Conservation (phyloP, 345 rosid species). For the Boechera stricta region DNA sequence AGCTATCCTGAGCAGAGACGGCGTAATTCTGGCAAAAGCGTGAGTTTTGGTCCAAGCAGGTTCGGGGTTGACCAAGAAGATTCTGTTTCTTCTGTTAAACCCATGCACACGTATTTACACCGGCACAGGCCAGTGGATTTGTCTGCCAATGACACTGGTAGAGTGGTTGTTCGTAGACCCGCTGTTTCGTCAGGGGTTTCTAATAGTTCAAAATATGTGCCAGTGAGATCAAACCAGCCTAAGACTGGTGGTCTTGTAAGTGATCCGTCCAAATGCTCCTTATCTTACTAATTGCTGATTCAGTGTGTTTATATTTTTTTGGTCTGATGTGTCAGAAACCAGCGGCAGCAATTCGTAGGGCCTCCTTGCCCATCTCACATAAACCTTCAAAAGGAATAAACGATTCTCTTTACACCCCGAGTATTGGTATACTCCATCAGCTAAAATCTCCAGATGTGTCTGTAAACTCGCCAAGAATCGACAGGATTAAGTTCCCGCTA, state of each 20-base stretch:
- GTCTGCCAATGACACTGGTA: slow-evolving; percentile 57
- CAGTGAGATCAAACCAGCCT: slow-evolving; percentile 53
- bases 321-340: slow-evolving; percentile 40
- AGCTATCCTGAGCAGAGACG: slow-evolving; percentile 64
- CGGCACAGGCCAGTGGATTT: slow-evolving; percentile 53
- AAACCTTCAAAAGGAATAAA: slow-evolving; percentile 46
- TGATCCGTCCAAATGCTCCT: slow-evolving; percentile 2
- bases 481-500: slow-evolving; percentile 91
- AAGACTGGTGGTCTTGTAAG: slow-evolving; percentile 62
- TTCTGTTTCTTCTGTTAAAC: slow-evolving; percentile 64
- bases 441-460: slow-evolving; percentile 92
- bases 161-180: slow-evolving; percentile 61
- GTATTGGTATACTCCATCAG: slow-evolving; percentile 55
- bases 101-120: slow-evolving; percentile 42
- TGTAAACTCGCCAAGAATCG: slow-evolving; percentile 91
- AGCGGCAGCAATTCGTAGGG: slow-evolving; percentile 63
- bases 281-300: slow-evolving; percentile 28
- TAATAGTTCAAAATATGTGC: slow-evolving; percentile 50
- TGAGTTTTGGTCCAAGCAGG: slow-evolving; percentile 81
- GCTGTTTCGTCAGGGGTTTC: slow-evolving; percentile 44
- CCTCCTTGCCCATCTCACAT: slow-evolving; percentile 68
- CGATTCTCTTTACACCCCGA: slow-evolving; percentile 50
- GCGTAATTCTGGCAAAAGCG: slow-evolving; percentile 58
- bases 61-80: slow-evolving; percentile 80
- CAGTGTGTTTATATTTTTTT: slow-evolving; percentile 14